phyloP scores from a whole-genome alignment of 2,329 filamentous ascomycete genomes.

The Helicocarpus griseus region DNA sequence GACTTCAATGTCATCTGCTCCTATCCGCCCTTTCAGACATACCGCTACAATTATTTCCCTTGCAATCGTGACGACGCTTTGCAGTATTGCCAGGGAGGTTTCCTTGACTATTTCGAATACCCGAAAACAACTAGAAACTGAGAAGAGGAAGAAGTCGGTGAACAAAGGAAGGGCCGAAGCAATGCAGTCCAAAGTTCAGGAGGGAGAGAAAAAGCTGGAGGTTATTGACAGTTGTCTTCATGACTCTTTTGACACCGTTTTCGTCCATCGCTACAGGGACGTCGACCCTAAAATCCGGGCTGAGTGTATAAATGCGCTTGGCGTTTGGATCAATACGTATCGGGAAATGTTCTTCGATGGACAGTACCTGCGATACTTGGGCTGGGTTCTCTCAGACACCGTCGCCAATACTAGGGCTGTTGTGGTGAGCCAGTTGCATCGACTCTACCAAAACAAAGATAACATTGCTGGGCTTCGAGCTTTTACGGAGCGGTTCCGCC shows the following conservation, averaged over 20 bases:
- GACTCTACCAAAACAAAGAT: constrained; percentile 69
- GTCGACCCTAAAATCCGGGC: constrained; percentile 80
- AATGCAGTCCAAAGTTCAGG: constrained; percentile 61
- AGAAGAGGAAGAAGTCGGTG: constrained; percentile 59
- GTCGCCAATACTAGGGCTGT: constrained; percentile 67
- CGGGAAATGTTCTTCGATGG: constrained; percentile 86
- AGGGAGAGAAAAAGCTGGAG: constrained; percentile 60
- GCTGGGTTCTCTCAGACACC: constrained; percentile 87
- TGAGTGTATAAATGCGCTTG: constrained; percentile 79
- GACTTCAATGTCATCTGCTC: constrained; percentile 78
- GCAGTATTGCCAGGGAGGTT: constrained; percentile 60
- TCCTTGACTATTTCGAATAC: constrained; percentile 64
- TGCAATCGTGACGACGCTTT: constrained; percentile 68
- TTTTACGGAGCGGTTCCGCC: constrained; percentile 86
- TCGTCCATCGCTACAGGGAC: constrained; percentile 91
- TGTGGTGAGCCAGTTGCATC: constrained; percentile 71
- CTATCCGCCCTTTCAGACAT: constrained; percentile 82
- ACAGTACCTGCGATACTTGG: constrained; percentile 81
- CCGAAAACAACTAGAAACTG: constrained; percentile 67
- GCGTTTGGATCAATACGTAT: constrained; percentile 76
- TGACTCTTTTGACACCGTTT: constrained; percentile 85
- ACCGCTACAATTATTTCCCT: constrained; percentile 81
- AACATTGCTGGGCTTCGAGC: constrained; percentile 68
- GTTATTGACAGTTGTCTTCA: constrained; percentile 62
- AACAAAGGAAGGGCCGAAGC: constrained; percentile 71